Evolutionary conservation across 495 filamentous ascomycete species (phyloP).

Genomic region (Hypoxylon trugodes): DNA sequence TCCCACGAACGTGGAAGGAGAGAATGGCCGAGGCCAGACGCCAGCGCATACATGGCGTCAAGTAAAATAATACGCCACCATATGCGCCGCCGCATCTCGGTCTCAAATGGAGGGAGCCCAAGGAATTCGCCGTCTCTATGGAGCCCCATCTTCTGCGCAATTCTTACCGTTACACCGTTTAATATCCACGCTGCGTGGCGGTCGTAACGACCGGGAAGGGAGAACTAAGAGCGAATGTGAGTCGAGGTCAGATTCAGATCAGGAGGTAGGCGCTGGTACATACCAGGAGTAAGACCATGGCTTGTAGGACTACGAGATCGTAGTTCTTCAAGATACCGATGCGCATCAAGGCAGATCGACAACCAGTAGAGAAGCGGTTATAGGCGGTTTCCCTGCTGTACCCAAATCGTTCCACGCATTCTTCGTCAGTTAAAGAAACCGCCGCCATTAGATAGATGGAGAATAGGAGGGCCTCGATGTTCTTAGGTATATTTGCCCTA

Average conservation of each 20-base stretch:
- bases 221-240: conserved; percentile 49
- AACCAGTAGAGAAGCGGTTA: conserved; percentile 51
- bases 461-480: conserved; percentile 61
- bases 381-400: conserved; percentile 52
- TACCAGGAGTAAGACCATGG: conserved; percentile 63
- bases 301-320: conserved; percentile 63
- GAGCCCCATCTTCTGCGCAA: conserved; percentile 77
- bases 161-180: conserved; percentile 65
- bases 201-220: conserved; percentile 60
- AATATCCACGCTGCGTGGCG: conserved; percentile 61
- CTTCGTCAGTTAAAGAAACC: conserved; percentile 56
- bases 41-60: conserved; percentile 64
- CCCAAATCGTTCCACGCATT: conserved; percentile 59
- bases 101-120: conserved; percentile 69
- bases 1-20: conserved; percentile 57
- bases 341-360: conserved; percentile 57
- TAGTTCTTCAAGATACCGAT: conserved; percentile 61
- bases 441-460: conserved; percentile 61
- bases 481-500: conserved; percentile 54
- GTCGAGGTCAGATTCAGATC: background rate
- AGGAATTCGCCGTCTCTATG: conserved; percentile 75
- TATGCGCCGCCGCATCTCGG: conserved; percentile 72
- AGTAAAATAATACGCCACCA: conserved; percentile 80
- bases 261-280: conserved; percentile 13
- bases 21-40: conserved; percentile 70